phyloP scores from a whole-genome alignment of 768 basidiomycete species.

The Mycena floridula region DNA sequence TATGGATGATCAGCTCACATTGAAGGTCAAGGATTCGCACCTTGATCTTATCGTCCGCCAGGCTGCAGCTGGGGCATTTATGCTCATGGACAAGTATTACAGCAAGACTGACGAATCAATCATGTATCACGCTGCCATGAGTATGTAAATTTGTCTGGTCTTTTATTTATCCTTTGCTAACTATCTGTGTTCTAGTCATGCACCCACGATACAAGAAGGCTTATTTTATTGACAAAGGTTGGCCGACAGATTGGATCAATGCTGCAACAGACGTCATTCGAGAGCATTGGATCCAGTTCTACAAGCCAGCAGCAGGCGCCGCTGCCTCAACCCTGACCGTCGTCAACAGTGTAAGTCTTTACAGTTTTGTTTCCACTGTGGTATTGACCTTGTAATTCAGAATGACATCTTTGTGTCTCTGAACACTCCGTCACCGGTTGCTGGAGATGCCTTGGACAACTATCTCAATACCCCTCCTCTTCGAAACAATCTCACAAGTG shows the following conservation, averaged over 20 bases:
- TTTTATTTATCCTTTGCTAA: no score
- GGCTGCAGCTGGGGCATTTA: not conserved
- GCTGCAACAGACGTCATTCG: slow-evolving; percentile 12
- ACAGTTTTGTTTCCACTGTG: no score
- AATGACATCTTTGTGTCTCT: no score
- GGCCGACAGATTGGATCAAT: slow-evolving; percentile 21
- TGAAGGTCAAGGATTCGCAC: not conserved
- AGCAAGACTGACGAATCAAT: slow-evolving; percentile 8
- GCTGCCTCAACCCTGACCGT: no score
- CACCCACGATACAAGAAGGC: slow-evolving; percentile 19
- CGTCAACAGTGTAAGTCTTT: no score
- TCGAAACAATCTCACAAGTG: no score
- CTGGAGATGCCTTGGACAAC: no score
- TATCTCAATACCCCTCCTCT: no score
- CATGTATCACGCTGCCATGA: slow-evolving; percentile 11
- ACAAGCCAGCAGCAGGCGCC: slow-evolving; percentile 14
- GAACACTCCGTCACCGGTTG: no score
- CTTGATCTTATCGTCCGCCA: not conserved
- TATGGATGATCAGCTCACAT: not conserved
- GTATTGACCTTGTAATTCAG: no score
- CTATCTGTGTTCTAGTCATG: slow-evolving; percentile 15
- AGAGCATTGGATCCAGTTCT: slow-evolving; percentile 12
- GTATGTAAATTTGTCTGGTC: slow-evolving; percentile 4
- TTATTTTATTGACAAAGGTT: slow-evolving; percentile 17
- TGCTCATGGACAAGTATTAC: slow-evolving; percentile 11